Evolutionary conservation across 2,329 filamentous ascomycete species (phyloP).

Genomic region (Atkinsonella texensis): DNA sequence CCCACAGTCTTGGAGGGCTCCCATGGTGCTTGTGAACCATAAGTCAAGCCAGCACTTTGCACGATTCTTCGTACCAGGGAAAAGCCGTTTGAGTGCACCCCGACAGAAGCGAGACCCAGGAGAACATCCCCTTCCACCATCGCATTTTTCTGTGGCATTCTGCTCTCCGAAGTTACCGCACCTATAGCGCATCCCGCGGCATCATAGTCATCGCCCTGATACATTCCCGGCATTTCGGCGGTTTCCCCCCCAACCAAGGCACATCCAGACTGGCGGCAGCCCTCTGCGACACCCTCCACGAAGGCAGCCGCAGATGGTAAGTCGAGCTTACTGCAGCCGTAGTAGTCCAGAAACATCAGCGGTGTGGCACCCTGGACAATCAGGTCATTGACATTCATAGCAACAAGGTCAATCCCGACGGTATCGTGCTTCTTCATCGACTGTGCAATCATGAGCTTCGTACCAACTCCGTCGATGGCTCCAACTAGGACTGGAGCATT

Average conservation of each 20-base stretch:
- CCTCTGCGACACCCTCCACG: slow-evolving; percentile 78
- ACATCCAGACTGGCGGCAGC: slow-evolving; percentile 74
- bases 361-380: slow-evolving; percentile 93
- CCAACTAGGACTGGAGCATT: slow-evolving; percentile 75
- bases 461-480: slow-evolving; percentile 92
- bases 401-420: slow-evolving; percentile 91
- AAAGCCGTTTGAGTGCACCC: slow-evolving; percentile 94
- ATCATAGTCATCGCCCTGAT: slow-evolving; percentile 80
- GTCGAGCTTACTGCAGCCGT: slow-evolving; percentile 81
- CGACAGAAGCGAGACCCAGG: slow-evolving; percentile 72
- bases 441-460: slow-evolving; percentile 93
- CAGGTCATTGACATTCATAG: slow-evolving; percentile 98
- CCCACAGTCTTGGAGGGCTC: slow-evolving; percentile 51
- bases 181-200: slow-evolving; percentile 84
- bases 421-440: slow-evolving; percentile 82
- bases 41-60: slow-evolving; percentile 57
- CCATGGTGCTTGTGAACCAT: slow-evolving; percentile 69
- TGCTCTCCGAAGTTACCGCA: slow-evolving; percentile 55
- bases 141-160: slow-evolving; percentile 61
- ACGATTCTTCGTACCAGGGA: slow-evolving; percentile 90
- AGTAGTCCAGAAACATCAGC: slow-evolving; percentile 96
- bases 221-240: slow-evolving; percentile 96
- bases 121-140: slow-evolving; percentile 81
- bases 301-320: slow-evolving; percentile 70
- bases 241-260: slow-evolving; percentile 95